These are phyloP conservation scores for Euphorbia pulcherrima DNA, from an alignment of 345 rosid genomes.

Conservation along the genomic window DNA sequence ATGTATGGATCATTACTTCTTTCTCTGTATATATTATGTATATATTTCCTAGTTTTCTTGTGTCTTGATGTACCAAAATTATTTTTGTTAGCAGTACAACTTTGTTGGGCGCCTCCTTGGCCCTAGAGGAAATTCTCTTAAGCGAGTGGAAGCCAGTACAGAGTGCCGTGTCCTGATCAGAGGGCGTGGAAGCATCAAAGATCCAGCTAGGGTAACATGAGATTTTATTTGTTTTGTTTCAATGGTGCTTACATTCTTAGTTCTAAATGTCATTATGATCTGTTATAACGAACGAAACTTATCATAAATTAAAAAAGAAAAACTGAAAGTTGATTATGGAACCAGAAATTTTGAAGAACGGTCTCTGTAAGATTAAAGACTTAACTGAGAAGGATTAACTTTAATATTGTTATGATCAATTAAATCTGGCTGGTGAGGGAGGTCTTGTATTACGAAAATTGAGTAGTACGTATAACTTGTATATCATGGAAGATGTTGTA, in stretches of 20 bases:
- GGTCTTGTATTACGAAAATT: too few relatives aligned
- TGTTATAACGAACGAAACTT: background rate
- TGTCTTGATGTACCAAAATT: conserved; percentile 20
- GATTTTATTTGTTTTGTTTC: background rate
- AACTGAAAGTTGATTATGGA: background rate
- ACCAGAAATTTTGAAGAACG: background rate
- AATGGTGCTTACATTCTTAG: background rate
- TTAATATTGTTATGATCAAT: background rate
- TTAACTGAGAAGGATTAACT: background rate
- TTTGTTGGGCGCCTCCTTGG: conserved; percentile 99
- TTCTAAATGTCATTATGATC: background rate
- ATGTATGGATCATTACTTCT: conserved; percentile 41
- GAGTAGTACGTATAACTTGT: too few relatives aligned
- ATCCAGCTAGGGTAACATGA: conserved; percentile 63
- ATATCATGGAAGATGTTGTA: background rate
- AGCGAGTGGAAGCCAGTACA: conserved; percentile 94
- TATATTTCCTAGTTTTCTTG: background rate
- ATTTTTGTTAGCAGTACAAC: conserved; percentile 61
- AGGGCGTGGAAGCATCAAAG: conserved; percentile 93
- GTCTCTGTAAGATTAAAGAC: background rate
- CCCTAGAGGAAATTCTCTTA: conserved; percentile 95
- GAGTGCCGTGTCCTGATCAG: conserved; percentile 91
- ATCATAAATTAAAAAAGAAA: background rate
- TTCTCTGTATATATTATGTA: background rate
- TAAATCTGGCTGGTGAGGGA: background rate